Conservation (phyloP, 129 eudicot species). For the Scalesia atractyloides region DNA sequence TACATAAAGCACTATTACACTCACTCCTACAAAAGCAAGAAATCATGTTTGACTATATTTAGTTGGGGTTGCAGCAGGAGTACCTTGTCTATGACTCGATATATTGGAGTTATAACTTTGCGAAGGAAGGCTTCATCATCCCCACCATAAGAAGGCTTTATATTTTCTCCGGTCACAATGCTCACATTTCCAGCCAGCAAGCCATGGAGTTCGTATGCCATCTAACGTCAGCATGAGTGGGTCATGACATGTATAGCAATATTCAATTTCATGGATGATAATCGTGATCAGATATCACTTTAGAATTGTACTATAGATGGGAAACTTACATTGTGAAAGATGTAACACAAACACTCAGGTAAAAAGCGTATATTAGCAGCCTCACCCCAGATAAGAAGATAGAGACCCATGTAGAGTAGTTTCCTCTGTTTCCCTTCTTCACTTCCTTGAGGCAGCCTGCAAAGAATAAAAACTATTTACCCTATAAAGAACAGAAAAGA, state of each 20-base stretch:
- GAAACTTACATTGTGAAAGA: conserved; percentile 89
- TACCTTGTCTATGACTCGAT: conserved; percentile 91
- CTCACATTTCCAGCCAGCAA: conserved; percentile 98
- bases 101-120: conserved; percentile 90
- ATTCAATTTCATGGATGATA: conserved; percentile 8
- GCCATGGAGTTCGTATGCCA: conserved; percentile 99
- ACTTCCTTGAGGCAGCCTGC: conserved; percentile 81
- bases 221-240: conserved; percentile 46
- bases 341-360: conserved; percentile 98
- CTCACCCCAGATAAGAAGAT: conserved; percentile 99
- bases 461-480: conserved; percentile 17
- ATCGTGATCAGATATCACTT: conserved; percentile 12
- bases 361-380: conserved; percentile 95
- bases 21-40: conserved; percentile 1
- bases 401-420: conserved; percentile 90
- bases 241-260: conserved; percentile 17
- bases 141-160: conserved; percentile 99
- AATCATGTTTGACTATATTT: background rate
- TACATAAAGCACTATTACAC: conserved; percentile 33
- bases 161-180: conserved; percentile 98
- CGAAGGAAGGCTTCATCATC: conserved; percentile 95
- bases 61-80: conserved; percentile 25
- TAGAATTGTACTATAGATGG: conserved; percentile 8
- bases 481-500: conserved; percentile 10
- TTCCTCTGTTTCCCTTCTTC: conserved; percentile 87